phyloP scores from a whole-genome alignment of 495 filamentous ascomycete genomes.

The Pyrenopolyporus hunteri region DNA sequence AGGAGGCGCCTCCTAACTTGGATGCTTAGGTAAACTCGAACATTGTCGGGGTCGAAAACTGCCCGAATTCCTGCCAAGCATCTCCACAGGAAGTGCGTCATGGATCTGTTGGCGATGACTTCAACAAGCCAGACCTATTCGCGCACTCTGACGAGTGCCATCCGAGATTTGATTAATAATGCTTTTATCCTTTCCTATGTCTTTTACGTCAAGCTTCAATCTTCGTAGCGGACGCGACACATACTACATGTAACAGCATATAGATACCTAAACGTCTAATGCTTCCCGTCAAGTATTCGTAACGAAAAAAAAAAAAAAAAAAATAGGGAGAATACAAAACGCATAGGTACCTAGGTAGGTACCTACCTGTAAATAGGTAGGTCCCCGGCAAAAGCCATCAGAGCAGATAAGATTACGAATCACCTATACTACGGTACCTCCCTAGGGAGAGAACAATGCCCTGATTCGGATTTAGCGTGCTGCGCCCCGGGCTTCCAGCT shows the following conservation, averaged over 20 bases:
- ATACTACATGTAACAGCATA: too few species aligned
- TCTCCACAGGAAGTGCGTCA: slow-evolving; percentile 27
- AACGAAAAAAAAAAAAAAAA: too few species aligned
- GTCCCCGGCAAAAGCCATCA: neutral
- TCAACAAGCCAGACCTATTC: slow-evolving; percentile 5
- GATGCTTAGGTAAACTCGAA: too few species aligned
- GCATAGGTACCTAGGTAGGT: too few species aligned
- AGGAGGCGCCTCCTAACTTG: too few species aligned
- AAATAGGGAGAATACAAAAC: too few species aligned
- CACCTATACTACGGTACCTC: neutral
- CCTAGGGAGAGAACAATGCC: neutral
- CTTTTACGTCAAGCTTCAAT: too few species aligned
- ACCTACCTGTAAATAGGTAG: too few species aligned
- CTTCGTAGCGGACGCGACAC: too few species aligned
- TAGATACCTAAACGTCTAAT: too few species aligned
- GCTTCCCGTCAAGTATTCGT: too few species aligned
- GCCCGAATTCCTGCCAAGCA: neutral
- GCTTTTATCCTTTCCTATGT: neutral
- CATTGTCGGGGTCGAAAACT: too few species aligned
- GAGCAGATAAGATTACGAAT: slow-evolving; percentile 22
- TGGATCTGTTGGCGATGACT: slow-evolving; percentile 21
- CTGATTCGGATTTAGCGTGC: neutral
- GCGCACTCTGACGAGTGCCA: neutral
- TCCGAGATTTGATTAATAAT: neutral
- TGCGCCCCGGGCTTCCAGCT: neutral